These are phyloP conservation scores for Pholiota adiposa DNA, from an alignment of 1,284 basidiomycete species.

Conservation along the genomic window DNA sequence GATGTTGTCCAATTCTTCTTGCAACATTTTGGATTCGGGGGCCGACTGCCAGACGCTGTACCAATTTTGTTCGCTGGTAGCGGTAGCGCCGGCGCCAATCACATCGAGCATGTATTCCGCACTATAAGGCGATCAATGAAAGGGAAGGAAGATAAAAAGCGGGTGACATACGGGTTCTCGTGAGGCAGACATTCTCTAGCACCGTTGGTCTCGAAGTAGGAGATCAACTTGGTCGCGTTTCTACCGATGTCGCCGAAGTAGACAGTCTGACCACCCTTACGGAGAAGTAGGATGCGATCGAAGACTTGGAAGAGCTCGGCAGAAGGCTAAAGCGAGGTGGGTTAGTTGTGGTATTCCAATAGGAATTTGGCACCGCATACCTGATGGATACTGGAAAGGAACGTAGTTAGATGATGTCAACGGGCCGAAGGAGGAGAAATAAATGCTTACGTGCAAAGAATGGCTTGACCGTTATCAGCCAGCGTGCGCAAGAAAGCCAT, in stretches of 20 bases:
- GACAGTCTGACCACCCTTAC: conserved; percentile 68
- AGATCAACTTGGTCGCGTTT: conserved; percentile 54
- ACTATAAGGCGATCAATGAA: conserved; percentile 32
- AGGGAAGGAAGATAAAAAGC: neutral
- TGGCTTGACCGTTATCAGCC: conserved; percentile 77
- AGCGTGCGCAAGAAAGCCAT: conserved; percentile 77
- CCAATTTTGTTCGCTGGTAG: conserved; percentile 50
- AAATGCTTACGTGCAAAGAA: conserved; percentile 70
- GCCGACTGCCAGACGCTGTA: conserved; percentile 47
- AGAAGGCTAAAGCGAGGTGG: conserved; percentile 54
- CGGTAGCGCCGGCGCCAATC: conserved; percentile 68
- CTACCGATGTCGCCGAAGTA: conserved; percentile 75
- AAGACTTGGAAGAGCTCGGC: conserved; percentile 77
- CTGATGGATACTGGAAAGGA: conserved; percentile 37
- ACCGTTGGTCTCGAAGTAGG: conserved; percentile 71
- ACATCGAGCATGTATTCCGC: conserved; percentile 75
- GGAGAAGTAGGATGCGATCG: conserved; percentile 61
- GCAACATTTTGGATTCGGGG: conserved; percentile 35
- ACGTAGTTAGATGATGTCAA: neutral
- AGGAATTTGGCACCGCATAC: conserved; percentile 13
- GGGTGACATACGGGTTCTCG: conserved; percentile 51
- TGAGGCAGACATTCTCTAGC: conserved; percentile 46
- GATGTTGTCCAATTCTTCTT: conserved; percentile 43
- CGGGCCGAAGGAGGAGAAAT: conserved; percentile 30
- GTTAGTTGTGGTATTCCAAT: neutral